These are phyloP conservation scores for Mortierella polycephala DNA, from an alignment of 371 early-diverging fungal species.

Conservation along the genomic window DNA sequence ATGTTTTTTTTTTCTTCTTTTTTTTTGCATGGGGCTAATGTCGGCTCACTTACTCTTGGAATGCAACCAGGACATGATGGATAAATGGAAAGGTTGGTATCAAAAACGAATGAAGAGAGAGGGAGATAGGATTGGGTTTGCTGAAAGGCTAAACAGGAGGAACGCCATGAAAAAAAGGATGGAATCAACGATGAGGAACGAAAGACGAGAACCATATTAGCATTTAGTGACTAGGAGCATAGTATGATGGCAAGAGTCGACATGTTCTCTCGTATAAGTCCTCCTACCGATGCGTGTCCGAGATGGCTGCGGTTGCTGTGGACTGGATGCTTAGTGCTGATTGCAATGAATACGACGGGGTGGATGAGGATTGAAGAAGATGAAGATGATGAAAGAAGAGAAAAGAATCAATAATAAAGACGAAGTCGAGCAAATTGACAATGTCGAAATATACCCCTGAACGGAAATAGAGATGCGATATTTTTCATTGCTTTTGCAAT, in stretches of 20 bases:
- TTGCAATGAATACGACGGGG: too few species aligned
- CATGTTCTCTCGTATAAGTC: too few species aligned
- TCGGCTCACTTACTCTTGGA: conserved; percentile 43
- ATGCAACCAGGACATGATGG: conserved; percentile 51
- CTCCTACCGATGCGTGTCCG: too few species aligned
- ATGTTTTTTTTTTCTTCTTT: too few species aligned
- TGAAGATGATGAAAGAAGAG: background rate
- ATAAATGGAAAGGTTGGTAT: background rate
- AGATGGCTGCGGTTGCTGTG: too few species aligned
- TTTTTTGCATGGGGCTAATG: background rate
- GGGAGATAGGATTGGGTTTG: background rate
- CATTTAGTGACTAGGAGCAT: too few species aligned
- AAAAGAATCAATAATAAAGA: background rate
- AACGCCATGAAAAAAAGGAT: conserved; percentile 2
- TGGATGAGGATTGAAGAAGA: background rate
- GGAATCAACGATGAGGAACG: background rate
- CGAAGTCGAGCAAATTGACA: background rate
- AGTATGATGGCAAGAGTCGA: too few species aligned
- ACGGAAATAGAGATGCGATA: background rate
- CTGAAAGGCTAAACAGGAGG: conserved; percentile 2
- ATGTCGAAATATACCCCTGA: background rate
- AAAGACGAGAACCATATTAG: background rate
- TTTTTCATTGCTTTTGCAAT: too few species aligned
- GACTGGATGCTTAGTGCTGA: too few species aligned
- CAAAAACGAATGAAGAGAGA: background rate